Percentiles rank a stretch among this genome's conserved stretches.
These are phyloP conservation scores for Pichia pseudocactophila DNA, from an alignment of 805 yeast species.

Conservation along the genomic window DNA sequence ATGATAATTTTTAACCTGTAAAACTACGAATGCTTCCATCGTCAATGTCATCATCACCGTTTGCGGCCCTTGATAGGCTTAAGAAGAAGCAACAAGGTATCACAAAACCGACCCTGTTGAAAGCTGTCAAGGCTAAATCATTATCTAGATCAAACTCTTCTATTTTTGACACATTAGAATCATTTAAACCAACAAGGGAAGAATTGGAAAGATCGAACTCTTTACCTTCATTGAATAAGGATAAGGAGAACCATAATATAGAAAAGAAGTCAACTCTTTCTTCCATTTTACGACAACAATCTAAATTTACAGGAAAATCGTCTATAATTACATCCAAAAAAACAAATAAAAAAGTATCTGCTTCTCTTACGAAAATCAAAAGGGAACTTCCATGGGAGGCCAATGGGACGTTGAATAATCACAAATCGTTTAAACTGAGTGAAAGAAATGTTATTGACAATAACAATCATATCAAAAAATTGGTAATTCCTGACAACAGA, in stretches of 20 bases:
- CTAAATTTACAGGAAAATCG: slow-evolving; percentile 8
- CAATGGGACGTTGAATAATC: neutral
- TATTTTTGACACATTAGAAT: neutral
- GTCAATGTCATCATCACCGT: slow-evolving; percentile 8
- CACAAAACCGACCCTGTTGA: neutral
- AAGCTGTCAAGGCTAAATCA: neutral
- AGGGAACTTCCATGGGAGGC: slow-evolving; percentile 5
- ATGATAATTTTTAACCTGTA: no score
- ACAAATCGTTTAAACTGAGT: neutral
- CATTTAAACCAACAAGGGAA: neutral
- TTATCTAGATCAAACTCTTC: slow-evolving; percentile 3
- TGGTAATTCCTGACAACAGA: neutral
- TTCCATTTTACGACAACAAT: slow-evolving; percentile 7
- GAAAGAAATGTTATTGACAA: slow-evolving; percentile 2
- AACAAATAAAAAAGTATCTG: neutral
- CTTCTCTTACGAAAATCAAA: neutral
- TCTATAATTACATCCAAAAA: slow-evolving; percentile 8
- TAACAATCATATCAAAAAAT: neutral
- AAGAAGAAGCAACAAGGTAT: slow-evolving; percentile 1
- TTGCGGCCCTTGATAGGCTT: slow-evolving; percentile 11
- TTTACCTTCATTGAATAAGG: neutral
- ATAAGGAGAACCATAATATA: neutral
- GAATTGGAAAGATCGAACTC: neutral
- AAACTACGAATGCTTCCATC: no score
- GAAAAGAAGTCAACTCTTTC: slow-evolving; percentile 2